Evolutionary conservation across 352 stramenopile genomes (phyloP).

Genomic region (Globisporangium takayamanum): DNA sequence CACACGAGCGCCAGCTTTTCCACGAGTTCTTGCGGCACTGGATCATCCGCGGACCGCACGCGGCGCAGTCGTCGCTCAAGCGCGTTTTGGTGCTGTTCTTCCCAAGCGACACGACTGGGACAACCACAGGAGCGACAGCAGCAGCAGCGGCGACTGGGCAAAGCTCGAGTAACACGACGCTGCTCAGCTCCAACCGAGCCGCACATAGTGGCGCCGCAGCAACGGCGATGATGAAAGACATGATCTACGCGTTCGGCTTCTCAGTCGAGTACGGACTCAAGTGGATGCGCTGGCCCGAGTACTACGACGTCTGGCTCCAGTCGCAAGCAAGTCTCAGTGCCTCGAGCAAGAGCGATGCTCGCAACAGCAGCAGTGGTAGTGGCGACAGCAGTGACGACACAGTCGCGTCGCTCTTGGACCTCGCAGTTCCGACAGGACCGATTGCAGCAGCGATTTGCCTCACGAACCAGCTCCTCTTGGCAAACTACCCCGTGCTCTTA

Average conservation of each 20-base stretch:
- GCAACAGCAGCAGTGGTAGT: background rate
- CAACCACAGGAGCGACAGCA: background rate
- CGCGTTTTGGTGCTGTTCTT: constrained; percentile 46
- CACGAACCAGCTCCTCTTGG: constrained; percentile 36
- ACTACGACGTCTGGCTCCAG: constrained; percentile 47
- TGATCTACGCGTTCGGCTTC: constrained; percentile 62
- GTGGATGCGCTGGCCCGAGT: constrained; percentile 65
- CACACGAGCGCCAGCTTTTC: constrained; percentile 48
- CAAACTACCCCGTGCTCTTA: constrained; percentile 31
- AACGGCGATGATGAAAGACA: constrained; percentile 20
- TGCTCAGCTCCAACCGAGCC: background rate
- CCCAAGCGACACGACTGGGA: constrained; percentile 27
- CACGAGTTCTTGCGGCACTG: constrained; percentile 54
- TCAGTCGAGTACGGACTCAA: constrained; percentile 67
- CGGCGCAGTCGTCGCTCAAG: constrained; percentile 46
- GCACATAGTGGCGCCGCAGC: background rate
- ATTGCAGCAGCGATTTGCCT: constrained; percentile 35
- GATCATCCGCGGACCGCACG: constrained; percentile 43
- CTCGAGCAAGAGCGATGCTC: background rate
- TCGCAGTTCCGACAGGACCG: constrained; percentile 34
- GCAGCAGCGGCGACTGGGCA: background rate
- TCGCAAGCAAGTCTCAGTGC: constrained; percentile 13
- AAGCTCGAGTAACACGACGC: too few relatives aligned
- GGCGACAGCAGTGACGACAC: constrained; percentile 2
- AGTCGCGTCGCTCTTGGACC: background rate